Evolutionary conservation across 1,284 basidiomycete species (phyloP), one percentile per base, ranked within the genome.

Genomic region (Fomitopsis palustris): DNA sequence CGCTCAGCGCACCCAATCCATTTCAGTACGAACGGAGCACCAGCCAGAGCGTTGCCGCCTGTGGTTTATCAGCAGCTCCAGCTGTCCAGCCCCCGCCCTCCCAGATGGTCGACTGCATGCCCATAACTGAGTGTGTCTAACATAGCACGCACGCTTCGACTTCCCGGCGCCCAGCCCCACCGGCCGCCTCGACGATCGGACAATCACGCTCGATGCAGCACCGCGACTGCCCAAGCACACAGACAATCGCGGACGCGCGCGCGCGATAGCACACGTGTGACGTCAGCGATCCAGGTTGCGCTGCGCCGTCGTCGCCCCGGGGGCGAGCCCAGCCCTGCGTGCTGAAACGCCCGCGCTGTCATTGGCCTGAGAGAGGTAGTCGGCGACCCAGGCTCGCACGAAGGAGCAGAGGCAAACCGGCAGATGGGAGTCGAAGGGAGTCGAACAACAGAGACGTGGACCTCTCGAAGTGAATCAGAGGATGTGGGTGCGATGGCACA

Each of bases 361-460:
- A 45, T 45, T 45, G 19, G 42, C 42, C 10, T 45, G 21, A 6
- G n/a, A 23, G 3, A 23, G 4, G 23, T 51, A 27, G 47, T 5
- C 10, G 25, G 25, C 47, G 29, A 29, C 47, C 31, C 4, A 33
- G 47, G 47, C 31, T 27, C 47, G 47, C 47, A 14, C 27, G 16
- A 23, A 4, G 19, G 16, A 27, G 17, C 47, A 16, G 31, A 29
- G 21, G 23, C 25, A 10, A 14, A 10, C 17, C 17, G 3, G 16
- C 59, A 60, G 53, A 59, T 31, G 29, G 55, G 54, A 31, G 61
- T 54, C 38, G 55, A 55, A 54, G 43, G 21, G 39, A 43, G 38
- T 33, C 14, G 25, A 52, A 47, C 21, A 43, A 41, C 47, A 52
- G 31, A 33, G 49, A 31, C 38, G 43, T 16, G 43, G 53, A 56